Evolutionary conservation across 31 red algal genomes (phyloP), one percentile per base, ranked within the genome.

Genomic region (Odonthalia washingtoniensis): DNA sequence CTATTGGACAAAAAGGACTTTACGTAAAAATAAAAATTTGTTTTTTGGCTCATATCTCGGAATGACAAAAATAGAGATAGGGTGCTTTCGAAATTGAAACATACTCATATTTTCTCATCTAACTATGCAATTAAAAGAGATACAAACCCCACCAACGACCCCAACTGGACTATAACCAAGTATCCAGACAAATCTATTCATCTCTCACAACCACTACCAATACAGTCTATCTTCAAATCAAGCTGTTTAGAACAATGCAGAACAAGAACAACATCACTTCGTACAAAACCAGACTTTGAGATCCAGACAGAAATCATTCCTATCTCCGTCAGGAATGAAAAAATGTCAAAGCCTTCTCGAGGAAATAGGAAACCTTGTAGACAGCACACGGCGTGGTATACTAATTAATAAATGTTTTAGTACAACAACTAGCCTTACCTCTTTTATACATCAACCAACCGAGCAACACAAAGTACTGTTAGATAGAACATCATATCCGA

Each of bases 381-480:
- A 78, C 53, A 66, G 73, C 73, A 87, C 84, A 26, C 42, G 84
- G 1, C 49, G 14, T 1, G 84, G 76, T 53, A 87, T 87, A 3
- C 3, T 6, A 2, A 45, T 31, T n/a, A n/a, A n/a, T n/a, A n/a
- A n/a, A n/a, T n/a, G n/a, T n/a, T n/a, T n/a, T n/a, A n/a, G n/a
- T 27, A 3, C 73, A 35, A 46, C 73, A 12, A 27, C 72, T 33
- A 1, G 14, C 2, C 70, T 87, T n/a, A n/a, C 84, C 4, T 2
- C 30, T 3, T 35, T 9, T 3, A 5, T 66, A 4, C 1, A 78
- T 3, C 2, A 68, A 69, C 68, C 82, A 28, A 49, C 35, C 4
- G 5, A 6, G 3, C 33, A 36, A 49, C 82, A 85, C 32, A 39
- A 14, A 40, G 61, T 6, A 52, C 26, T 60, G 17, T 33, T 74